Evolutionary conservation across 2,329 filamentous ascomycete species (phyloP), one percentile per base, ranked within the genome.

Genomic region (Hansfordia pulvinata): DNA sequence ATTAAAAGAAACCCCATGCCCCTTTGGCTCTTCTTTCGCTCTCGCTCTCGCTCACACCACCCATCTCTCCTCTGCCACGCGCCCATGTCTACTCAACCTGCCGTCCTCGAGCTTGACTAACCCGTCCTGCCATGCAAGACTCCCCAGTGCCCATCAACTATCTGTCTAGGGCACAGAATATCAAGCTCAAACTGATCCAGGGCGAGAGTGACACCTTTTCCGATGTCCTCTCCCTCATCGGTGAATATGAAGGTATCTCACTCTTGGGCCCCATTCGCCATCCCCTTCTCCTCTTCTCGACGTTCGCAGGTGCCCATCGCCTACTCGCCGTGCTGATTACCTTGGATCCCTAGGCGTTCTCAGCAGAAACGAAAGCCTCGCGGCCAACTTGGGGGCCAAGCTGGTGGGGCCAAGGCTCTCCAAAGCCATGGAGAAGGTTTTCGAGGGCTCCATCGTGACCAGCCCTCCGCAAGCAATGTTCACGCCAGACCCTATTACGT

Each of bases 341-440:
- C 27, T 27, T 17, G 17, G 18, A 26, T n/a, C n/a, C 12, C 20
- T 32, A 66, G 83, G 76, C 36, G 81, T 90, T 10, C 60, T 93
- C 27, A 80, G 82, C 42, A 73, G 82, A 29, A 81, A 88, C 49
- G 84, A 93, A 54, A 88, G 80, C 49, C 71, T 93, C 41, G 85
- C 84, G 24, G 77, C 79, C 31, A 88, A 84, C 42, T 64, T 93
- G 15, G 84, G 84, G 40, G 84, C 82, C 29, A 80, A 83, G 38
- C 76, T 86, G 11, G 70, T 85, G 2, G 83, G 80, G 0, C 82
- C 83, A 14, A 82, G 86, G 27, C 57, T 93, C 35, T 71, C 93
- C 41, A 85, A 85, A 52, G 77, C 82, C 21, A 84, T 93, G 47
- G 84, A 93, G 49, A 70, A 80, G 28, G 64, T 88, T 30, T 93